Evolutionary conservation across 345 rosid genomes (phyloP), one percentile per base, ranked within the genome.

Genomic region (Noccaea caerulescens): DNA sequence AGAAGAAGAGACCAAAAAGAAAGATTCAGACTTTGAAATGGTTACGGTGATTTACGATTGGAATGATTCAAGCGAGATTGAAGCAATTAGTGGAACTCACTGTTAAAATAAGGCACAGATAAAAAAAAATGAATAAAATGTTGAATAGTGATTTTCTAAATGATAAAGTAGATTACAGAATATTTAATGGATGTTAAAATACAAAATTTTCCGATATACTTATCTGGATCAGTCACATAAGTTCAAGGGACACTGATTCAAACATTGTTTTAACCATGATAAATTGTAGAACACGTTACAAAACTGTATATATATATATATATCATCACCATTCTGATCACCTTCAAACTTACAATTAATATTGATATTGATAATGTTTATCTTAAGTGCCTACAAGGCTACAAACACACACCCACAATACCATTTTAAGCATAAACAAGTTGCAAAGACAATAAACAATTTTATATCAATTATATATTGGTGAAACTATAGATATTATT

Each of bases 41-140:
- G 68, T 52, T 52, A 33, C 7, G 42, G 3, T 54, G 32, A 60
- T 41, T 70, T 27, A 45, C 13, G 14, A 50, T 39, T 20, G 32
- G 45, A 41, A 16, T 61, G 1, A 53, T 61, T 41, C 58, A 49
- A 12, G 23, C 58, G 10, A 38, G 51, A 59, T 50, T 69, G 58
- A 49, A 6, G 58, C 50, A 47, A 3, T 10, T 58, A 13, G 2
- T 58, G 20, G 10, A n/a, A 34, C 16, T 23, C 41, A 47, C 58
- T 27, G 10, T 23, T 8, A 23, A 57, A 18, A 13, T 27, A 41
- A 44, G 47, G 32, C 18, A 6, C 36, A 56, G 6, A n/a, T 6
- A 4, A n/a, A 6, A 9, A 25, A 13, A 20, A 20, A 20, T 20
- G 23, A 20, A 23, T 10, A 13, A 11, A 51, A 9, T 5, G 13